Evolutionary conservation across 2,329 filamentous ascomycete species (phyloP).

Genomic region (Penicillium digitatum): DNA sequence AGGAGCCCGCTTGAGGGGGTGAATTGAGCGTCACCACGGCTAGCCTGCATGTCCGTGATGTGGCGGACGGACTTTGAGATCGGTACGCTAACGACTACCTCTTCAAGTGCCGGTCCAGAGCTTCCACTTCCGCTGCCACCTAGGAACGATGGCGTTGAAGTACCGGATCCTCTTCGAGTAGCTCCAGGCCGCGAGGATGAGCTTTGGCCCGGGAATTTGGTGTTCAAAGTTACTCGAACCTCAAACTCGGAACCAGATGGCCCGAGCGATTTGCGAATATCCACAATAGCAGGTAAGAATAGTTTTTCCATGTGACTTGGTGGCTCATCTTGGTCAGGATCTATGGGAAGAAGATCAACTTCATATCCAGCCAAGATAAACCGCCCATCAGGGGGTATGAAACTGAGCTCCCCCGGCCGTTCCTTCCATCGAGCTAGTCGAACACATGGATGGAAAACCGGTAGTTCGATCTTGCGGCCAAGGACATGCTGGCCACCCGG

Average conservation of each 20-base stretch:
- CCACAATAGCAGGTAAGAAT: slow-evolving; percentile 75
- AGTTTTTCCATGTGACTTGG: slow-evolving; percentile 58
- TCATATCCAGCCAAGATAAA: slow-evolving; percentile 95
- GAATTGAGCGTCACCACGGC: slow-evolving; percentile 78
- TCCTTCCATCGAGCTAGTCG: slow-evolving; percentile 86
- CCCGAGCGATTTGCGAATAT: slow-evolving; percentile 77
- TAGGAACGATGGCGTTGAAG: slow-evolving; percentile 48
- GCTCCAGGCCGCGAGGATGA: slow-evolving; percentile 39
- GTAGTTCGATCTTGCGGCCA: slow-evolving; percentile 71
- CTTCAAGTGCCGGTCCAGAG: slow-evolving; percentile 64
- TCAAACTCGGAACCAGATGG: slow-evolving; percentile 78
- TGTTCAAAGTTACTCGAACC: slow-evolving; percentile 69
- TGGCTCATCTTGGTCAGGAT: slow-evolving; percentile 54
- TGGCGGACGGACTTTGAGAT: slow-evolving; percentile 76
- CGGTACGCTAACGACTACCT: slow-evolving; percentile 72
- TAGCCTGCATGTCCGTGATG: slow-evolving; percentile 74
- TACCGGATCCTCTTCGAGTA: slow-evolving; percentile 44
- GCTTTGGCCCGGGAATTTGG: slow-evolving; percentile 55
- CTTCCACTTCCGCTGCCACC: slow-evolving; percentile 54
- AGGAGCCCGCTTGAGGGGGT: slow-evolving; percentile 66
- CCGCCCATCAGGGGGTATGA: slow-evolving; percentile 88
- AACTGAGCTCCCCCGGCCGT: slow-evolving; percentile 84
- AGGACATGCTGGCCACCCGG: slow-evolving; percentile 78
- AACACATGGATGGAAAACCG: slow-evolving; percentile 95
- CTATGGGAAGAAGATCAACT: slow-evolving; percentile 77